These are phyloP conservation scores for Ceratocystis alfenasii DNA, from an alignment of 2,329 filamentous ascomycete species.

Conservation along the genomic window DNA sequence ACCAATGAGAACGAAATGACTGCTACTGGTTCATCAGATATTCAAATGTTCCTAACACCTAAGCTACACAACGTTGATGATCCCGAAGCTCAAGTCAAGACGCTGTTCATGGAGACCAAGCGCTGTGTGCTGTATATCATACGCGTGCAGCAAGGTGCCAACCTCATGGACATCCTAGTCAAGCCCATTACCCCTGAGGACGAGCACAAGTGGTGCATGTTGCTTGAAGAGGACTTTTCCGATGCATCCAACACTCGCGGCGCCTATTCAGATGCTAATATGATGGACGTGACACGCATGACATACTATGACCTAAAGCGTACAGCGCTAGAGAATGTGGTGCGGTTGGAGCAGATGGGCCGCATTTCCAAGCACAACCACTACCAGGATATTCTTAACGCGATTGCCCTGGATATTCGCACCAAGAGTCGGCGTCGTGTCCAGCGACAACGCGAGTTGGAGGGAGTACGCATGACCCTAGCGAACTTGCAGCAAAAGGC, in stretches of 20 bases:
- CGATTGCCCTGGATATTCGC: slow-evolving; percentile 90
- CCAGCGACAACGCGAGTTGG: slow-evolving; percentile 81
- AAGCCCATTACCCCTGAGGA: slow-evolving; percentile 80
- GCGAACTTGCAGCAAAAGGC: slow-evolving; percentile 73
- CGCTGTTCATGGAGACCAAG: slow-evolving; percentile 96
- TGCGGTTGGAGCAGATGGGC: slow-evolving; percentile 74
- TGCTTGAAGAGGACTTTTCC: slow-evolving; percentile 72
- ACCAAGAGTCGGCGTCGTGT: slow-evolving; percentile 90
- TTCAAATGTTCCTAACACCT: slow-evolving; percentile 78
- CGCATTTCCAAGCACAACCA: slow-evolving; percentile 82
- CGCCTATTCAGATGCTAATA: slow-evolving; percentile 80
- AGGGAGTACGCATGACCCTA: slow-evolving; percentile 66
- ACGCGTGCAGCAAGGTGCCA: slow-evolving; percentile 79
- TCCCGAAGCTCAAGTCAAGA: slow-evolving; percentile 81
- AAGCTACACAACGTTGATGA: slow-evolving; percentile 86
- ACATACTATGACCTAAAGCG: slow-evolving; percentile 86
- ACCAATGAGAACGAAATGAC: slow-evolving; percentile 90
- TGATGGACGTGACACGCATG: slow-evolving; percentile 82
- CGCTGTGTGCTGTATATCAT: slow-evolving; percentile 96
- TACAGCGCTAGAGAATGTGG: slow-evolving; percentile 84
- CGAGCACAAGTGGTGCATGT: slow-evolving; percentile 70
- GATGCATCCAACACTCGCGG: slow-evolving; percentile 50
- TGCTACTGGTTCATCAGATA: slow-evolving; percentile 74
- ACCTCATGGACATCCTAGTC: slow-evolving; percentile 89
- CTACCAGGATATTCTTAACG: slow-evolving; percentile 96